Evolutionary conservation across 345 rosid genomes (phyloP).

Genomic region (Brassica rapa): DNA sequence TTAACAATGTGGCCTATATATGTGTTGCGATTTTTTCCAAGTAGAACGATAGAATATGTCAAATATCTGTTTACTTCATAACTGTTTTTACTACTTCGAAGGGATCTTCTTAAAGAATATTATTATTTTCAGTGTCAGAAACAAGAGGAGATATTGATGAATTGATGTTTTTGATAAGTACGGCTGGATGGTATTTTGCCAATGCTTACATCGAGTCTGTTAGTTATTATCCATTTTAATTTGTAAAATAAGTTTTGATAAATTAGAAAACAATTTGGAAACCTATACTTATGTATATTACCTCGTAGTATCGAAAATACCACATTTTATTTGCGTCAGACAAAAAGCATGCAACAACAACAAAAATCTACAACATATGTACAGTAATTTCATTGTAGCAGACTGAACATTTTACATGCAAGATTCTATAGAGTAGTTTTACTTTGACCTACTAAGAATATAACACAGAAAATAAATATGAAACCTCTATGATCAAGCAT

Average conservation of each 20-base stretch:
- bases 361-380: not conserved
- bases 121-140: not conserved
- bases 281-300: too few relatives aligned
- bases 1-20: constrained; percentile 9
- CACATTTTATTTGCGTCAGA: not conserved
- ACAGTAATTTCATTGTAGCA: not conserved
- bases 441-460: constrained; percentile 21
- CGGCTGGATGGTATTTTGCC: not conserved
- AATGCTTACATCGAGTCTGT: not conserved
- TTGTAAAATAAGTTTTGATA: not conserved
- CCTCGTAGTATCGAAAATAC: not conserved
- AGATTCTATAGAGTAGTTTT: constrained; percentile 5
- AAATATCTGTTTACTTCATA: constrained; percentile 1
- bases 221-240: not conserved
- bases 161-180: not conserved
- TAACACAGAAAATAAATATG: not conserved
- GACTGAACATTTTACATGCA: not conserved
- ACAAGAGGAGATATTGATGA: not conserved
- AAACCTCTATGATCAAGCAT: not conserved
- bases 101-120: not conserved
- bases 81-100: constrained; percentile 13
- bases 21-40: constrained; percentile 4
- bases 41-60: constrained; percentile 26
- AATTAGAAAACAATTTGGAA: not conserved
- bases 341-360: not conserved